phyloP scores from a whole-genome alignment of 768 basidiomycete species.

The Rhizopogon roseolus region DNA sequence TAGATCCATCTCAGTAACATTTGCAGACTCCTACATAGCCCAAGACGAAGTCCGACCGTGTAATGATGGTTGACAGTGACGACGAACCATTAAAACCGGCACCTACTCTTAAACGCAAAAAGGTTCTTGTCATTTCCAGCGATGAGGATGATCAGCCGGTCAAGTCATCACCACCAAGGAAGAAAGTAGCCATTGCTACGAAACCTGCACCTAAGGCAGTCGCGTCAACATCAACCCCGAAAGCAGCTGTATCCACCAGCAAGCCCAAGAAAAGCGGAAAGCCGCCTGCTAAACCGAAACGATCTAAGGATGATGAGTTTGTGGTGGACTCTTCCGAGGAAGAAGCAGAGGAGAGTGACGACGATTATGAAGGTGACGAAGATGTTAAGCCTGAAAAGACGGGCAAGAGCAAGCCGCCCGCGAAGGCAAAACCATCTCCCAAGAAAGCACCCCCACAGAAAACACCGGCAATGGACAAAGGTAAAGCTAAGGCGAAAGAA shows the following conservation, averaged over 20 bases:
- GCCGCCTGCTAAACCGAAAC: conserved; percentile 1
- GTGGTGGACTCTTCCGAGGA: conserved; percentile 26
- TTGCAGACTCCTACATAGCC: background rate
- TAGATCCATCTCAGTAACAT: background rate
- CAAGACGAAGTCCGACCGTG: conserved; percentile 12
- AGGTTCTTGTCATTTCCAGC: conserved; percentile 24
- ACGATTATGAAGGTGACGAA: conserved; percentile 12
- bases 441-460: conserved; percentile 10
- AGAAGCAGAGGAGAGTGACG: conserved; percentile 15
- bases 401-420: background rate
- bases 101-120: conserved; percentile 27
- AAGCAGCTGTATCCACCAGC: background rate
- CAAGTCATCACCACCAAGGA: conserved; percentile 32
- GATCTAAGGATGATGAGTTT: conserved; percentile 26
- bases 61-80: conserved; percentile 22
- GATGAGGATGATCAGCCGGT: conserved; percentile 36
- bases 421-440: conserved; percentile 11
- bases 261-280: background rate
- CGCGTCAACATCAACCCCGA: background rate
- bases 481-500: conserved; percentile 5
- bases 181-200: conserved; percentile 29
- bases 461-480: conserved; percentile 14
- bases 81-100: conserved; percentile 13
- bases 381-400: conserved; percentile 7
- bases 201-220: conserved; percentile 2